Evolutionary conservation across 495 filamentous ascomycete species (phyloP).

Genomic region (Choiromyces venosus): DNA sequence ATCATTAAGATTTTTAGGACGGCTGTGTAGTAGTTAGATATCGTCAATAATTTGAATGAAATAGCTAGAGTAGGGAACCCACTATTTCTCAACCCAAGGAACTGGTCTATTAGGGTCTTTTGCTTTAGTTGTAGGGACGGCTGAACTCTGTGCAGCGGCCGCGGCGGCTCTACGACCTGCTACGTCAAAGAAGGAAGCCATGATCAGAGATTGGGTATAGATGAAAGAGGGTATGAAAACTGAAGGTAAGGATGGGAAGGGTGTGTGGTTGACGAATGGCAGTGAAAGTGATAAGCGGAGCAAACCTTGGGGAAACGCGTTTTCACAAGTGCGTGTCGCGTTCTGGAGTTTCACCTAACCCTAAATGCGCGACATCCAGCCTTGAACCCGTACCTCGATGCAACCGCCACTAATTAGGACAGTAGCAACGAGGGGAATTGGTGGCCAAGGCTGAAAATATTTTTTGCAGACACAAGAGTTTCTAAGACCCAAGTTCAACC

Average conservation of each 20-base stretch:
- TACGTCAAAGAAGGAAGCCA: conserved; percentile 89
- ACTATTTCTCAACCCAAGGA: conserved; percentile 99
- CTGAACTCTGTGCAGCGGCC: conserved; percentile 53
- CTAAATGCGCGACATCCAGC: not conserved
- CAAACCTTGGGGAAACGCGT: conserved; percentile 1
- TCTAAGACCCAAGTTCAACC: not conserved
- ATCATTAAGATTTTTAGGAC: conserved; percentile 87
- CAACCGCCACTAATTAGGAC: not conserved
- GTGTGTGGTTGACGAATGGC: not conserved
- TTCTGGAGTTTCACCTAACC: not conserved
- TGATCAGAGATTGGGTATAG: conserved; percentile 32
- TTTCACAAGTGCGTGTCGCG: not conserved
- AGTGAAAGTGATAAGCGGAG: conserved; percentile 5
- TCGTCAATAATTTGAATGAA: not conserved
- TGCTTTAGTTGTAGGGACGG: conserved; percentile 43
- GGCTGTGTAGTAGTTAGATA: conserved; percentile 50
- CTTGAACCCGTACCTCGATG: not conserved
- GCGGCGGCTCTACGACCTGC: conserved; percentile 84
- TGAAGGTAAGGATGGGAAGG: not conserved
- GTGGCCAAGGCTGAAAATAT: not conserved
- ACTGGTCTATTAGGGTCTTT: conserved; percentile 65
- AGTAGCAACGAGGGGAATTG: not conserved
- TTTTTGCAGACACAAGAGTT: not conserved
- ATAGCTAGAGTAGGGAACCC: conserved; percentile 40
- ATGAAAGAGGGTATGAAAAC: not conserved